A percentile compares a stretch with the other conserved stretches of the same genome.
These are phyloP conservation scores for Trichosanthes cucumerina DNA, from an alignment of 306 rosid species.

Conservation along the genomic window DNA sequence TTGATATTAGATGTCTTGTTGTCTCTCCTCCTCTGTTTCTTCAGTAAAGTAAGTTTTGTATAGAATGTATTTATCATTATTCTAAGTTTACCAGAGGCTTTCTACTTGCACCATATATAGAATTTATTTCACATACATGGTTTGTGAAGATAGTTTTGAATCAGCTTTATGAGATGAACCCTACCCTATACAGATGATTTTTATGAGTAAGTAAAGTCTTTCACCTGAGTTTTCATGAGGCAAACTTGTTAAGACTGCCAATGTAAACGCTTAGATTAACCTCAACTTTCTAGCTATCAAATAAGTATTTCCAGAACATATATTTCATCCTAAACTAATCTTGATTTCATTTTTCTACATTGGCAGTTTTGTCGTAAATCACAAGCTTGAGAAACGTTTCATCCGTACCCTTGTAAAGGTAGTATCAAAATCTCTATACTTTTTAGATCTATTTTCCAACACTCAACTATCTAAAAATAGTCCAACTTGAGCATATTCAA, in stretches of 20 bases:
- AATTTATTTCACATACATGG: slow-evolving; percentile 89
- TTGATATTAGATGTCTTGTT: neutral
- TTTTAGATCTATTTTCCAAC: neutral
- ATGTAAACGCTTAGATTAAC: neutral
- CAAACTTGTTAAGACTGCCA: neutral
- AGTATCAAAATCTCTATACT: neutral
- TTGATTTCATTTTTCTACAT: neutral
- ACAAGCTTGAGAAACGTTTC: slow-evolving; percentile 80
- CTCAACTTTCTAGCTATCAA: neutral
- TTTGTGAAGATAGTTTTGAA: slow-evolving; percentile 87
- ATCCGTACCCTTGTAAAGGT: slow-evolving; percentile 73
- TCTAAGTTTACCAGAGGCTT: neutral
- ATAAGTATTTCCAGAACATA: neutral
- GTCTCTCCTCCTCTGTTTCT: neutral
- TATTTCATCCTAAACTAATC: neutral
- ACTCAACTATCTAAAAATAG: neutral
- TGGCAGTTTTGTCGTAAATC: slow-evolving; percentile 54
- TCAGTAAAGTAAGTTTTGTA: neutral
- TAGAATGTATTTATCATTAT: neutral
- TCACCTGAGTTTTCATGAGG: neutral
- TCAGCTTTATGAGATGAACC: slow-evolving; percentile 95
- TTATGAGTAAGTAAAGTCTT: slow-evolving; percentile 56
- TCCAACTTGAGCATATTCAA: neutral
- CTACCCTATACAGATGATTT: slow-evolving; percentile 83
- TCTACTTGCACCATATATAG: slow-evolving; percentile 58